Percentiles rank a stretch among this genome's conserved stretches.
phyloP scores from a whole-genome alignment of 306 rosid species.

The Gastrolobium villosum region DNA sequence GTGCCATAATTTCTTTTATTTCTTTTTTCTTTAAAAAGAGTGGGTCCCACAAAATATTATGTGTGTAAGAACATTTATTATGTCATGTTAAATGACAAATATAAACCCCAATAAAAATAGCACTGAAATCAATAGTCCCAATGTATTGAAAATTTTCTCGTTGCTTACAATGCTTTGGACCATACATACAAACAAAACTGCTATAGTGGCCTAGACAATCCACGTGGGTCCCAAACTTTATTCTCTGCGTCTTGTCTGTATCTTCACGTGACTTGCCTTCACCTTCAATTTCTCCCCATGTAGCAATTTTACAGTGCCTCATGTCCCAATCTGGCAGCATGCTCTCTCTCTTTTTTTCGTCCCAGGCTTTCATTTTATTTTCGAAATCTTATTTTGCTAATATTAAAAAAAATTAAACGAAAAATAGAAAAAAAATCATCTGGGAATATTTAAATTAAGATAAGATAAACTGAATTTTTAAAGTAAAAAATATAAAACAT shows the following conservation, averaged over 20 bases:
- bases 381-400: background rate
- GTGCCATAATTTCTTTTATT: no score
- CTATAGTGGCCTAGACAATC: constrained; percentile 7
- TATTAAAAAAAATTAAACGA: background rate
- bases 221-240: constrained; percentile 47
- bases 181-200: constrained; percentile 29
- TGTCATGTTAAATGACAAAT: no score
- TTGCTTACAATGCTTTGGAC: constrained; percentile 14
- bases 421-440: background rate
- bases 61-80: no score
- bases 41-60: no score
- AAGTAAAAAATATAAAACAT: no score
- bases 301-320: background rate
- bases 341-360: background rate
- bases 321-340: background rate
- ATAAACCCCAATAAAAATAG: no score
- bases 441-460: no score
- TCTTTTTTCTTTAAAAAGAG: no score
- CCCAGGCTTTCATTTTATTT: background rate
- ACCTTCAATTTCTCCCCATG: background rate
- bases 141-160: no score
- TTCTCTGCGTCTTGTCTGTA: background rate
- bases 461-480: no score
- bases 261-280: constrained; percentile 44
- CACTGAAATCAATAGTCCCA: no score